Percentiles rank a stretch among this genome's conserved stretches.
Conservation (phyloP, 176 grass and related monocot genomes). For the Saccharum officinarum region DNA sequence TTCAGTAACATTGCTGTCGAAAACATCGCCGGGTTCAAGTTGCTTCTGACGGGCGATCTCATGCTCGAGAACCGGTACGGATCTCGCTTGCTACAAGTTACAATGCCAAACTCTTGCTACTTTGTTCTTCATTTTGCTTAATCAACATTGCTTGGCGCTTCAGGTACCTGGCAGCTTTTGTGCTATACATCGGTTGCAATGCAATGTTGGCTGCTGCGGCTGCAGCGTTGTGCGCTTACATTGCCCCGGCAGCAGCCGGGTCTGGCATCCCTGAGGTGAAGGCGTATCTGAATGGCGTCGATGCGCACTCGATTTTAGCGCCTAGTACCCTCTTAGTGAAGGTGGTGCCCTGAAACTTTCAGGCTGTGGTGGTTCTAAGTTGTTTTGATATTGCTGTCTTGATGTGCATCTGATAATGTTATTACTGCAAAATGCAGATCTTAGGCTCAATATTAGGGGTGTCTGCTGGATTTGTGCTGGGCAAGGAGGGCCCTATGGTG, state of each 20-base stretch:
- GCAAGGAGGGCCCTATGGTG: constrained; percentile 81
- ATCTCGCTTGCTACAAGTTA: background rate
- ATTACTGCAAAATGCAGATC: constrained; percentile 44
- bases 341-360: constrained; percentile 25
- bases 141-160: background rate
- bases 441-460: constrained; percentile 68
- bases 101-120: background rate
- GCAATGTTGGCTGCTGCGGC: constrained; percentile 38
- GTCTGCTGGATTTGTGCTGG: constrained; percentile 71
- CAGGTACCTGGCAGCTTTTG: constrained; percentile 55
- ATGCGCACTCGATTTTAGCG: constrained; percentile 63
- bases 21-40: constrained; percentile 75
- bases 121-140: background rate
- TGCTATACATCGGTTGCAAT: constrained; percentile 47
- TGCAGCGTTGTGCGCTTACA: constrained; percentile 60
- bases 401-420: background rate
- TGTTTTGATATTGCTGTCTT: background rate
- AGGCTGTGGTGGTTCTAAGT: background rate
- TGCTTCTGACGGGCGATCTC: constrained; percentile 58
- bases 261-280: constrained; percentile 85
- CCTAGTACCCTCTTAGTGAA: constrained; percentile 70
- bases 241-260: constrained; percentile 61
- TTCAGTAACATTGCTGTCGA: constrained; percentile 79
- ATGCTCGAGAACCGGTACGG: constrained; percentile 53
- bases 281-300: constrained; percentile 70